A percentile compares a stretch with the other conserved stretches of the same genome.
phyloP scores from a whole-genome alignment of 2,329 filamentous ascomycete genomes.

The Bipolaris bicolor region DNA sequence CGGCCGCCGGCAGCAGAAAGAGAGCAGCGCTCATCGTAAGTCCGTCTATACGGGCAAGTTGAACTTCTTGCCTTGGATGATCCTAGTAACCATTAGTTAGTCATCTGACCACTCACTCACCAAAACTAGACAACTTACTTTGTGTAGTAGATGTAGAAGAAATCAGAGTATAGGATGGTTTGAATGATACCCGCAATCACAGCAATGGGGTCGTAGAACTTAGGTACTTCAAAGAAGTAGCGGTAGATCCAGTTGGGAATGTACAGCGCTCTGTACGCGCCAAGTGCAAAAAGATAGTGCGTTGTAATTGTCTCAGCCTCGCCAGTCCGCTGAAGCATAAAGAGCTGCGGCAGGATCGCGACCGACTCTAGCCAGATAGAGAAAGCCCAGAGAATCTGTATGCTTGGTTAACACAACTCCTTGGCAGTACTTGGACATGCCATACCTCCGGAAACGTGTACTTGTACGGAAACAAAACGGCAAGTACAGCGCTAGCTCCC shows the following conservation, averaged over 20 bases:
- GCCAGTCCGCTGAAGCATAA: slow-evolving; percentile 96
- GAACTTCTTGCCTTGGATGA: slow-evolving; percentile 61
- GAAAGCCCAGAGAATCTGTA: slow-evolving; percentile 91
- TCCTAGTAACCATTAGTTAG: slow-evolving; percentile 41
- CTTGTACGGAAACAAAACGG: slow-evolving; percentile 81
- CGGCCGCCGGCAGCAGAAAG: slow-evolving; percentile 12
- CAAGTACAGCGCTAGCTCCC: slow-evolving; percentile 77
- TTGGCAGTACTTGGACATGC: not conserved
- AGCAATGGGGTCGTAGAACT: slow-evolving; percentile 82
- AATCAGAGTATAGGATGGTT: slow-evolving; percentile 95
- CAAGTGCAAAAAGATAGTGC: slow-evolving; percentile 94
- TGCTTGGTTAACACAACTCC: slow-evolving; percentile 16
- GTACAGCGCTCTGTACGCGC: slow-evolving; percentile 89
- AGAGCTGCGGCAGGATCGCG: slow-evolving; percentile 94
- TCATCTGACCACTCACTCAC: not conserved
- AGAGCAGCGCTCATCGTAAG: slow-evolving; percentile 4
- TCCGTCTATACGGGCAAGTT: slow-evolving; percentile 57
- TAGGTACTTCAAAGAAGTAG: slow-evolving; percentile 72
- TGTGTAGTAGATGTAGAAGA: slow-evolving; percentile 99
- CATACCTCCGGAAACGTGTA: slow-evolving; percentile 74
- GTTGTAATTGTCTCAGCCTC: slow-evolving; percentile 99
- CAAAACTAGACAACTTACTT: slow-evolving; percentile 61
- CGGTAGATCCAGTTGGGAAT: slow-evolving; percentile 99
- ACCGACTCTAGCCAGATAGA: slow-evolving; percentile 98
- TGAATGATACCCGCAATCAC: slow-evolving; percentile 89